Evolutionary conservation across 805 yeast species (phyloP), one percentile per base, ranked within the genome.

Genomic region (Starmera caribaea): DNA sequence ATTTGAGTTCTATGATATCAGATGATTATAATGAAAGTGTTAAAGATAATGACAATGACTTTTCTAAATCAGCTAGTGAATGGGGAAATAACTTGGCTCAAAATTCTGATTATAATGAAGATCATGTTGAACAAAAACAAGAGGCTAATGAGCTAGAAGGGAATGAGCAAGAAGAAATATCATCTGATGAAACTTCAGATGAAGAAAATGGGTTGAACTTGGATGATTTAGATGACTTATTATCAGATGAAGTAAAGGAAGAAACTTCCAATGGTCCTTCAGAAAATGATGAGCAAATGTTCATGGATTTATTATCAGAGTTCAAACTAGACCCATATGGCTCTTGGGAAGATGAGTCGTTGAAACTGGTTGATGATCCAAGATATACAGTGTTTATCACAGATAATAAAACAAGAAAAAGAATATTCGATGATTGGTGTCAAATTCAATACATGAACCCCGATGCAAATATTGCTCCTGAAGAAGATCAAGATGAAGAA

Each of bases 391-490:
- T 58, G 17, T 39, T 43, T 2, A 41, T 73, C 15, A 57, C 58
- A 8, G 50, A 59, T 21, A 61, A 65, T 32, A 44, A 51, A 15
- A 48, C 50, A 8, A 55, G 79, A 30, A 59, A 57, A 37, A 58
- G 51, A 1, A 46, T 66, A 2, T 77, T 69, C 49, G 69, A 71
- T 34, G 50, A 57, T 24, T 76, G 83, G 82, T 54, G 66, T 41
- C 16, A 30, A n/a, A 9, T 13, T 28, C 30, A 28, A 43, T 17
- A 33, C 35, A 27, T 30, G 39, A 36, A 24, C 45, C 35, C 16
- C 43, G 37, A 35, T 17, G 34, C 33, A 17, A 24, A 40, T 29
- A 33, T 28, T 24, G 9, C 28, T 16, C 14, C 2, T 28, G 13
- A 34, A 27, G 31, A 35, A 5, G 27, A 29, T 13, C 17, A 40